Base-by-base conservation (phyloP, 192 early-diverging fungal species). In the Rhizophagus clarus region DNA sequence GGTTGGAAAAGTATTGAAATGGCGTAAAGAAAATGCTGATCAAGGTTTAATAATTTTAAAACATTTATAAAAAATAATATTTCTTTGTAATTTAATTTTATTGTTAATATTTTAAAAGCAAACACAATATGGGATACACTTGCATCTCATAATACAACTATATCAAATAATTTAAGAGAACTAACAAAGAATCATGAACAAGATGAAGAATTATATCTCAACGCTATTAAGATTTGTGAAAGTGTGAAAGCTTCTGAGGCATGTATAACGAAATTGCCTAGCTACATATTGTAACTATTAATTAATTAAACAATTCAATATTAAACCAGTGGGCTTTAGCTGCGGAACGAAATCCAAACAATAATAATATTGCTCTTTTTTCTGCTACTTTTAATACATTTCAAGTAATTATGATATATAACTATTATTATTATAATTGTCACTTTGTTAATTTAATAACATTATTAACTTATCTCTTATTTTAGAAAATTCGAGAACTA, bases 1-100 rank as follows among this genome's bases (percentile, higher is more conserved):
- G 77, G 97, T 97, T 42, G 91, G 90, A 10, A 92, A 93, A 77
- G 94, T 99, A 1, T 87, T 97, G 28, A 86, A 80, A 40, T 99
- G 97, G 97, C 87, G 94, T 45, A 93, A 92, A 81, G 78, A 76
- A 14, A 87, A 94, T 64, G 84, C 91, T 0, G 88, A 90, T 15
- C 88, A 90, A 75, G 90, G 90, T 83, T 40, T 70, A 80, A 10
- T 62, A 85, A 26, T 56, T 17, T 73, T 49, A 22, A 20, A 28
- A 29, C 34, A 31, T 74, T 17, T 10, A 74, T 17, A 60, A 6
- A 34, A 49, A 12, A 26, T 26, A 22, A 1, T 51, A 15, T 56
- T 26, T 51, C 14, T 56, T 47, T 56, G 10, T 22, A 10, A 61
- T 1, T 32, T 61, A 17, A 63, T 32, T 67, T 63, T n/a, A n/a